phyloP scores from a whole-genome alignment of 495 filamentous ascomycete species.

The Aspergillus panamensis region DNA sequence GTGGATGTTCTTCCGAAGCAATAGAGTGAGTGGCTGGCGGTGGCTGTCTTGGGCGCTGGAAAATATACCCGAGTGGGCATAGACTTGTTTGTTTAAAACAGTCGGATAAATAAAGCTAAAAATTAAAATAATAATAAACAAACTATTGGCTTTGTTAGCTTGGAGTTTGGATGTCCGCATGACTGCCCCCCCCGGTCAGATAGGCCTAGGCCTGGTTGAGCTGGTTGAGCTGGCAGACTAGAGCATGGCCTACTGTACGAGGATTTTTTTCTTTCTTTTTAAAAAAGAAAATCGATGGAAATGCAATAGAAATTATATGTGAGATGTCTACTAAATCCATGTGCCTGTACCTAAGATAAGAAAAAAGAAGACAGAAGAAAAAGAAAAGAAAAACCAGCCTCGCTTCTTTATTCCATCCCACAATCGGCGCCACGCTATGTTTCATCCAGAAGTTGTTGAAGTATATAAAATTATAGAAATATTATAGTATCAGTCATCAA shows the following conservation, averaged over 20 bases:
- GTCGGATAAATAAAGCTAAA: background rate
- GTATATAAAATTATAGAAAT: constrained; percentile 2
- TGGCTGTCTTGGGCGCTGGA: background rate
- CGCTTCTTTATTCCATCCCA: background rate
- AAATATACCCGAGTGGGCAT: background rate
- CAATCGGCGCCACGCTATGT: constrained; percentile 14
- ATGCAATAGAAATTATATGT: background rate
- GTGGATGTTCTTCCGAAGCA: background rate
- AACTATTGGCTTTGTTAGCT: background rate
- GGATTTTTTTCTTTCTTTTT: no score
- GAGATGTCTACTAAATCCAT: background rate
- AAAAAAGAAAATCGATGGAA: no score
- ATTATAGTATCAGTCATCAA: background rate
- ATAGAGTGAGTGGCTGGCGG: background rate
- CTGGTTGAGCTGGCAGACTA: background rate
- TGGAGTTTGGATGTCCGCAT: background rate
- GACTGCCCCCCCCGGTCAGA: background rate
- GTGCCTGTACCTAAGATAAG: background rate
- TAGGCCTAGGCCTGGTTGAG: background rate
- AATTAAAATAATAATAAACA: background rate
- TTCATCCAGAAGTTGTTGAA: constrained; percentile 8
- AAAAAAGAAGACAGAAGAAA: no score
- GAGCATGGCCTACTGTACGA: no score
- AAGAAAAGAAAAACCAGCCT: background rate
- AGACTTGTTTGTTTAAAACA: background rate